A percentile compares a stretch with the other conserved stretches of the same genome.
phyloP scores from a whole-genome alignment of 2,329 filamentous ascomycete species.

The Tolypocladium endophyticum region DNA sequence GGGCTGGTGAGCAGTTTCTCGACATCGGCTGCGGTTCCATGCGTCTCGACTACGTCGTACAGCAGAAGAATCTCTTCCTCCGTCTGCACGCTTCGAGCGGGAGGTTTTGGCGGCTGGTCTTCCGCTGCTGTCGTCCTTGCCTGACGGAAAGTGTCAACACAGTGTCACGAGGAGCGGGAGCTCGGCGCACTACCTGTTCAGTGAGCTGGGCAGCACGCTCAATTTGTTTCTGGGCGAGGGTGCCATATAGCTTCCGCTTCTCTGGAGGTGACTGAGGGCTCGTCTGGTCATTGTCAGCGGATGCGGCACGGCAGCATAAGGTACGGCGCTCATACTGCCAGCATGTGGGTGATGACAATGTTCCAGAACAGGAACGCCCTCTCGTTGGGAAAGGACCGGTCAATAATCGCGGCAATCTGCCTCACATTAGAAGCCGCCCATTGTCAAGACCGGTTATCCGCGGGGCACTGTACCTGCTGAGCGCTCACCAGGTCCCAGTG shows the following conservation, averaged over 20 bases:
- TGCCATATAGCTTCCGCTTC: constrained; percentile 41
- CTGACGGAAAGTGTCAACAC: constrained; percentile 5
- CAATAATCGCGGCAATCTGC: constrained; percentile 43
- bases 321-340: constrained; percentile 30
- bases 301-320: background rate
- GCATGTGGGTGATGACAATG: constrained; percentile 40
- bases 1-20: constrained; percentile 26
- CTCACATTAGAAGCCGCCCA: background rate
- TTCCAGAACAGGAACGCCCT: constrained; percentile 42
- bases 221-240: constrained; percentile 39
- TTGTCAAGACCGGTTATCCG: background rate
- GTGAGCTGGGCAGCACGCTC: constrained; percentile 36
- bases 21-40: constrained; percentile 31
- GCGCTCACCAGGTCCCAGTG: constrained; percentile 46
- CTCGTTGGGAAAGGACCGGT: constrained; percentile 39
- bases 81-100: constrained; percentile 24
- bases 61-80: constrained; percentile 42
- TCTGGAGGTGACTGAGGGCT: constrained; percentile 34
- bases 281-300: constrained; percentile 19
- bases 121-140: constrained; percentile 8
- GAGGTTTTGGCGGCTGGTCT: constrained; percentile 9
- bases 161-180: background rate
- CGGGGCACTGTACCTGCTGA: constrained; percentile 33
- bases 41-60: constrained; percentile 34
- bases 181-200: constrained; percentile 25